phyloP scores from a whole-genome alignment of 768 basidiomycete species.

The Collybia sordida region DNA sequence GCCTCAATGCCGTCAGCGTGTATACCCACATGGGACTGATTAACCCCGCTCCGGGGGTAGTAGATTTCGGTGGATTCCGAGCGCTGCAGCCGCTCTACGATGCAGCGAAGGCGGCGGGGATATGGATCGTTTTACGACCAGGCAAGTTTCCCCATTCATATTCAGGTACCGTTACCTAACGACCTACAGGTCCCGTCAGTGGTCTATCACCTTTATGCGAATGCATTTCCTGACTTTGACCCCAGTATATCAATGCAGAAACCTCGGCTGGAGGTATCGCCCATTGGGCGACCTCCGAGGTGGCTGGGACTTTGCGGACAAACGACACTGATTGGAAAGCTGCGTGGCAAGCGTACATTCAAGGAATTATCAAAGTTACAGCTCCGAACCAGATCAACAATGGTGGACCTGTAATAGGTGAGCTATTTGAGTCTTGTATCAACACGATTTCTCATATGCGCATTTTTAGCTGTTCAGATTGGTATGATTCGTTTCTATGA shows the following conservation, averaged over 20 bases:
- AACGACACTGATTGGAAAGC: slow-evolving; percentile 68
- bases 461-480: slow-evolving; percentile 48
- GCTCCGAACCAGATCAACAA: slow-evolving; percentile 64
- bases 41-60: slow-evolving; percentile 70
- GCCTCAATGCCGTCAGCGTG: slow-evolving; percentile 75
- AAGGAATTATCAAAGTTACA: slow-evolving; percentile 60
- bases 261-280: slow-evolving; percentile 75
- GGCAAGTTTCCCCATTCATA: slow-evolving; percentile 38
- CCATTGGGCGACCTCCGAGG: slow-evolving; percentile 69
- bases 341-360: slow-evolving; percentile 74
- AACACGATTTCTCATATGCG: not conserved
- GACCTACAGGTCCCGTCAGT: slow-evolving; percentile 37
- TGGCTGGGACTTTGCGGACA: slow-evolving; percentile 68
- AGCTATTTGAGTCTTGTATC: slow-evolving; percentile 12
- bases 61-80: slow-evolving; percentile 74
- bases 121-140: slow-evolving; percentile 80
- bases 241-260: slow-evolving; percentile 75
- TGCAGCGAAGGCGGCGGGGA: slow-evolving; percentile 68
- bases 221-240: not conserved
- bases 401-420: slow-evolving; percentile 77
- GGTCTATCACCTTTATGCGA: not conserved
- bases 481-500: slow-evolving; percentile 29
- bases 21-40: slow-evolving; percentile 81
- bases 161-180: not conserved
- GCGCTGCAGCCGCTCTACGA: slow-evolving; percentile 71